Evolutionary conservation across 169 alveolate genomes (phyloP).

Genomic region (Babesia ovata): DNA sequence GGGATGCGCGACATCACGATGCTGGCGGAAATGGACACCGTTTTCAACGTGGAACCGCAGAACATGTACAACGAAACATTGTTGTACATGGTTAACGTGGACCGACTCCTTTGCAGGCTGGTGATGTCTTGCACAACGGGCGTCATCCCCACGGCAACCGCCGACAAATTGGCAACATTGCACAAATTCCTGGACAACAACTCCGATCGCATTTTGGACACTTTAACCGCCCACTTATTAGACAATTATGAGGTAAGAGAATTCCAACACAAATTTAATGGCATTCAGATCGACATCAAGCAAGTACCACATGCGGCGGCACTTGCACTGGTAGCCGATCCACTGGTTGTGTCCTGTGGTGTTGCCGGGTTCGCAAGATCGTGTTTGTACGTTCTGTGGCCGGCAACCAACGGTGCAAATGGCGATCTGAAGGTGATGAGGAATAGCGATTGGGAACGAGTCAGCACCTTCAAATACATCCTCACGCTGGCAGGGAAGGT

Average conservation of each 20-base stretch:
- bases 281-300: background rate
- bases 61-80: slow-evolving; percentile 47
- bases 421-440: background rate
- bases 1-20: background rate
- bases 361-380: slow-evolving; percentile 37
- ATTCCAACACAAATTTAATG: background rate
- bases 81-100: slow-evolving; percentile 36
- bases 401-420: background rate
- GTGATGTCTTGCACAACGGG: background rate
- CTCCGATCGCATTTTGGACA: slow-evolving; percentile 3
- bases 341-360: slow-evolving; percentile 31
- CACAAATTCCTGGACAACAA: slow-evolving; percentile 8
- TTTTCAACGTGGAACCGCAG: slow-evolving; percentile 48
- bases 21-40: slow-evolving; percentile 58
- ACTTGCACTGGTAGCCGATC: slow-evolving; percentile 24
- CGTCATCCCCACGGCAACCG: background rate
- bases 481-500: slow-evolving; percentile 6
- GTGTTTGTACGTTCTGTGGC: slow-evolving; percentile 21
- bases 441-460: background rate
- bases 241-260: slow-evolving; percentile 27
- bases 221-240: background rate
- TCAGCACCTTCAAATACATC: background rate
- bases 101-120: slow-evolving; percentile 29
- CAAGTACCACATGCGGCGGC: background rate
- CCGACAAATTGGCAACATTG: background rate